Evolutionary conservation across 345 rosid genomes (phyloP).

Genomic region (Garcia nutans): DNA sequence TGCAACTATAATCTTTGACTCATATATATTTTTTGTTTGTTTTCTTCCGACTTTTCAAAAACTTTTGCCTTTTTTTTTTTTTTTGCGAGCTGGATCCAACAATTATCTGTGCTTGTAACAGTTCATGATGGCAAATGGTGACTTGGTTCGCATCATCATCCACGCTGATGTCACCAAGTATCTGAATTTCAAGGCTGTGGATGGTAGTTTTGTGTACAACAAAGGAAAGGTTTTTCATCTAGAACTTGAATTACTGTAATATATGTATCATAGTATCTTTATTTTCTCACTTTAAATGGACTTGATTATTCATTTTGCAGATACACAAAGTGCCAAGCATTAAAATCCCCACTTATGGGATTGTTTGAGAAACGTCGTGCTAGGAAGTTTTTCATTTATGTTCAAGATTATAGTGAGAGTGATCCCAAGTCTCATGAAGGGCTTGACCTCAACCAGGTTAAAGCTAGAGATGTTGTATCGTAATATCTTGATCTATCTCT

Average conservation of each 20-base stretch:
- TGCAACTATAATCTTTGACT: no score
- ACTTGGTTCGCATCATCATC: constrained; percentile 70
- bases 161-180: constrained; percentile 85
- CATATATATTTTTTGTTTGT: no score
- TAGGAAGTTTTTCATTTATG: constrained; percentile 84
- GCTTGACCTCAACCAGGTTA: constrained; percentile 66
- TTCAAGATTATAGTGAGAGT: constrained; percentile 78
- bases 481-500: constrained; percentile 20
- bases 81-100: no score
- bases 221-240: constrained; percentile 64
- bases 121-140: constrained; percentile 88
- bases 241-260: neutral
- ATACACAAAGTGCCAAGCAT: constrained; percentile 81
- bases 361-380: constrained; percentile 86
- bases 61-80: no score
- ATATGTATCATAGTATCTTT: no score
- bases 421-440: constrained; percentile 93
- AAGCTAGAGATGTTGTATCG: constrained; percentile 76
- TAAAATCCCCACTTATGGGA: constrained; percentile 85
- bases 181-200: constrained; percentile 86
- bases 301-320: constrained; percentile 29
- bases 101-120: constrained; percentile 17
- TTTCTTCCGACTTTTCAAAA: no score
- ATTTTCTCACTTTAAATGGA: neutral
- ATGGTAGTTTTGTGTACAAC: constrained; percentile 87